Base-by-base conservation (phyloP, 257 asterid genomes). In the Gentiana dahurica region DNA sequence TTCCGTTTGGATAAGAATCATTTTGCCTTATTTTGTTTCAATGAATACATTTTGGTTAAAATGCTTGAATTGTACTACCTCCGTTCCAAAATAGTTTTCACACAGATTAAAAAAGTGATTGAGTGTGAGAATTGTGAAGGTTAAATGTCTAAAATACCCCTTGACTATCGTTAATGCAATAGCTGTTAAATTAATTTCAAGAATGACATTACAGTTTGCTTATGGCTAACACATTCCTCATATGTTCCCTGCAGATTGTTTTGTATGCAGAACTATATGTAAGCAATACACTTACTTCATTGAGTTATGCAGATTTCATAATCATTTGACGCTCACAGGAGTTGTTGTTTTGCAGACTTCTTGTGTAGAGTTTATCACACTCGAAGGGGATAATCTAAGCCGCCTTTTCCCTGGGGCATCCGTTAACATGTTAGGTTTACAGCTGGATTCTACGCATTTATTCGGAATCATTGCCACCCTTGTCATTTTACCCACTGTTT, bases 341-440 rank as follows among this genome's bases (percentile, higher is more conserved):
- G 63, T 68, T 24, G 1, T 24, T 24, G 24, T 24, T 24, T 24
- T 24, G 73, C 84, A 88, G 96, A 60, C 95, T 55, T 80, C 76
- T 51, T 88, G 94, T 57, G 89, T 85, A 65, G 97, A 88, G 64
- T 79, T 75, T 58, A 74, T 88, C 62, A 88, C 79, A 53, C 68
- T 85, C 73, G 94, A 88, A 77, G 97, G 95, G 45, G 94, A 88
- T 72, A 88, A 88, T 59, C 83, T 88, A 55, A 75, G 89, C 47
- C 64, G 75, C 32, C 67, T 88, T 59, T 85, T 88, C 58, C 97
- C 97, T 2, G 83, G 83, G 63, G 67, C 80, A 61, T 66, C 76
- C 58, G 38, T 88, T 13, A 69, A 73, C 57, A 80, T 60, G 76
- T 71, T 55, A n/a, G 81, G 87, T 69, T 57, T 81, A 47, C 68